Conservation (phyloP, 352 stramenopile genomes). For the Phytophthora meadii region DNA sequence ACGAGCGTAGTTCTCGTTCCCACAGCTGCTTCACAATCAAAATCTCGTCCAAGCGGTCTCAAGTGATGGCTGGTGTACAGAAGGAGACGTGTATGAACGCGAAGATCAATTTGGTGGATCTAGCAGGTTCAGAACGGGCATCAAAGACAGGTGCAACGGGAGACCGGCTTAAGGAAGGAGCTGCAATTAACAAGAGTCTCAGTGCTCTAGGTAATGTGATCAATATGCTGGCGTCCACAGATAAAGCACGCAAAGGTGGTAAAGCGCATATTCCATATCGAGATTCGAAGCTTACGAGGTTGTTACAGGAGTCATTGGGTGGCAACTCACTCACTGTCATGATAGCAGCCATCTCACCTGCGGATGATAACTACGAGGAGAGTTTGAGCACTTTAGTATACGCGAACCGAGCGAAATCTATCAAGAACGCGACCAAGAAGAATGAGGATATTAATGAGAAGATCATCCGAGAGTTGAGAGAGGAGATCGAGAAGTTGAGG, state of each 20-base stretch:
- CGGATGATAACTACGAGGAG: constrained; percentile 94
- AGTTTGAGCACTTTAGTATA: constrained; percentile 95
- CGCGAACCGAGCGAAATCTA: constrained; percentile 92
- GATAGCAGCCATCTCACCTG: constrained; percentile 92
- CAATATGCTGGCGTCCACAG: constrained; percentile 81
- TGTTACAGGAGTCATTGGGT: constrained; percentile 91
- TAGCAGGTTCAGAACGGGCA: constrained; percentile 89
- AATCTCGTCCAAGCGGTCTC: constrained; percentile 82
- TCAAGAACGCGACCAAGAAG: constrained; percentile 88
- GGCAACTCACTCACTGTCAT: constrained; percentile 95
- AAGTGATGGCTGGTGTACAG: constrained; percentile 52
- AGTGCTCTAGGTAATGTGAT: constrained; percentile 94
- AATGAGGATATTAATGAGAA: constrained; percentile 94
- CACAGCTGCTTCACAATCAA: constrained; percentile 94
- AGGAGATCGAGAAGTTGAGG: constrained; percentile 92
- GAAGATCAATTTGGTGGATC: constrained; percentile 94
- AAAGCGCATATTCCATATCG: constrained; percentile 90
- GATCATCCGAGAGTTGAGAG: constrained; percentile 91
- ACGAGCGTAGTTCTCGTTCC: constrained; percentile 88
- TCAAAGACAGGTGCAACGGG: constrained; percentile 90
- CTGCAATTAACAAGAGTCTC: constrained; percentile 93
- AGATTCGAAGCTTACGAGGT: constrained; percentile 91
- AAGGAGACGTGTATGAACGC: constrained; percentile 87
- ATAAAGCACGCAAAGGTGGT: constrained; percentile 37
- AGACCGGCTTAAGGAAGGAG: constrained; percentile 90